Evolutionary conservation across 148 eudicot genomes (phyloP).

Genomic region (Fagopyrum homotropicum): DNA sequence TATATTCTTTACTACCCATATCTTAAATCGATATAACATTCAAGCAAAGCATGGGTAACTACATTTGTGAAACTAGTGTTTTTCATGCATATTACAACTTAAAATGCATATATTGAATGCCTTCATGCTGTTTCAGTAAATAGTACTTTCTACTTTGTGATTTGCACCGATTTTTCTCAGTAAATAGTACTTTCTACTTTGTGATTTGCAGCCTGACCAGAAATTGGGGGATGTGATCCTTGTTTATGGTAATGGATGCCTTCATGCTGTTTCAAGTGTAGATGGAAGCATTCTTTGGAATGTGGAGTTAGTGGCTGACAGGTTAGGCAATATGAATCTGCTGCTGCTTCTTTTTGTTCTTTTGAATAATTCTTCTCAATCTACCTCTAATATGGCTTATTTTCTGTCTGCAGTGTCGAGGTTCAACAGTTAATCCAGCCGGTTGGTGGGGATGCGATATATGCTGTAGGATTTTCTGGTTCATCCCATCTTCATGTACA

Average conservation of each 20-base stretch:
- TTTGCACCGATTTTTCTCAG: not conserved
- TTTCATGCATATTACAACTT: not conserved
- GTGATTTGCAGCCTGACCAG: conserved; percentile 46
- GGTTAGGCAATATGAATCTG: conserved; percentile 34
- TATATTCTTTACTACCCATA: not conserved
- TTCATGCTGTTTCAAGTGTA: conserved; percentile 85
- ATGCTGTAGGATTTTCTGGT: conserved; percentile 60
- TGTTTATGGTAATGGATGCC: conserved; percentile 62
- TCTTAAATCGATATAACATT: not conserved
- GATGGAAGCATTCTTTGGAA: conserved; percentile 86
- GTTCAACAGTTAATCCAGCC: conserved; percentile 68
- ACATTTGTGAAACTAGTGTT: conserved; percentile 10
- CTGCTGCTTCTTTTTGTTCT: not conserved
- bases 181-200: not conserved
- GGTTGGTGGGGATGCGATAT: conserved; percentile 45
- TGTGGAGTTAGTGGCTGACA: conserved; percentile 55
- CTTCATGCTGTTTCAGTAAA: not conserved
- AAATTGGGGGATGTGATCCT: conserved; percentile 64
- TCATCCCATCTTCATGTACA: conserved; percentile 45
- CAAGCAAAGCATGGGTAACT: conserved; percentile 7
- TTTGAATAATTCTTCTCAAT: not conserved
- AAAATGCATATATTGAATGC: not conserved
- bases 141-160: not conserved
- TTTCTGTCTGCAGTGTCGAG: conserved; percentile 50
- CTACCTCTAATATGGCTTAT: conserved; percentile 16